Percentiles rank a stretch among this genome's conserved stretches.
These are phyloP conservation scores for Thalassiosira livingstoniorum DNA, from an alignment of 352 stramenopile genomes.

Conservation along the genomic window DNA sequence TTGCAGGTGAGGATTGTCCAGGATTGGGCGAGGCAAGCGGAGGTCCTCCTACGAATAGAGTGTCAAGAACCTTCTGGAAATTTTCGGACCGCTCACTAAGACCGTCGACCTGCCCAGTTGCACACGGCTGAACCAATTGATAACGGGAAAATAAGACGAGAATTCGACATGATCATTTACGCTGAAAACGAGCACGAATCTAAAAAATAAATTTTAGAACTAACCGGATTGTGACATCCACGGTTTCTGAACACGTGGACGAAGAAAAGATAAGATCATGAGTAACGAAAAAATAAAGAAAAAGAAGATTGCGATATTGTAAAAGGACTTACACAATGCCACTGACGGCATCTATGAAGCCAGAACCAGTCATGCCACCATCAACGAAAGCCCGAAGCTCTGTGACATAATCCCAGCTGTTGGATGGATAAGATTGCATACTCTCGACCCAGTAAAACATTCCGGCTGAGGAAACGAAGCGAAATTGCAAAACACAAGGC, in stretches of 20 bases:
- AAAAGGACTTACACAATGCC: slow-evolving; percentile 56
- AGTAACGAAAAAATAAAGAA: too few relatives aligned
- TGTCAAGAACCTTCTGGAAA: slow-evolving; percentile 7
- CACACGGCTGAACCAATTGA: background rate
- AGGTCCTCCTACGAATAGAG: background rate
- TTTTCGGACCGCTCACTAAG: background rate
- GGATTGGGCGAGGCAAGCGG: too few relatives aligned
- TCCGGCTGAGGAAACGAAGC: too few relatives aligned
- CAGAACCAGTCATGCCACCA: slow-evolving; percentile 48
- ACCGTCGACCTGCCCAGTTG: background rate
- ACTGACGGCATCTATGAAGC: slow-evolving; percentile 69
- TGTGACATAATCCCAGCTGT: slow-evolving; percentile 59
- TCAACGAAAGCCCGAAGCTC: slow-evolving; percentile 70
- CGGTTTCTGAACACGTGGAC: too few relatives aligned
- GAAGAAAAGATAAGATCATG: too few relatives aligned
- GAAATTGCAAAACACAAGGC: background rate
- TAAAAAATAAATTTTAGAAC: slow-evolving; percentile 3
- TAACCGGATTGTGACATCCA: slow-evolving; percentile 5
- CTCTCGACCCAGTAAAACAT: slow-evolving; percentile 67
- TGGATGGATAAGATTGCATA: slow-evolving; percentile 60
- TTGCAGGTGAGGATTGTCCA: too few relatives aligned
- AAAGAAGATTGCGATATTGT: too few relatives aligned
- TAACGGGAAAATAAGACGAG: background rate
- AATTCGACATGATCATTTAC: background rate
- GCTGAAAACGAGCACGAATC: background rate